phyloP scores from a whole-genome alignment of 1,139 yeast species.

The Blastobotrys serpentis region DNA sequence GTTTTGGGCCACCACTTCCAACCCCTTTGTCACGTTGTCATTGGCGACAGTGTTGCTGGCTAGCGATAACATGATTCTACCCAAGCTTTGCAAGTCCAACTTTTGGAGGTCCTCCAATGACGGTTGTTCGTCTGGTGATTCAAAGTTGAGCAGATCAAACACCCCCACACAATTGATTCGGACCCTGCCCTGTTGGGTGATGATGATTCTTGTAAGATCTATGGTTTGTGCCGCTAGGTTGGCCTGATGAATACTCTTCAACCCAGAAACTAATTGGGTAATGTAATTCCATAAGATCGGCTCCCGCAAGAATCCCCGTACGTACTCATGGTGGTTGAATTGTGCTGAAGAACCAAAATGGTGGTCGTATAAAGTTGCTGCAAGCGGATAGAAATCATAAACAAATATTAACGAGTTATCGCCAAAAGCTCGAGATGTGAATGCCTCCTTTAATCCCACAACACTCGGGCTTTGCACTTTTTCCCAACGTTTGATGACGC shows the following conservation, averaged over 20 bases:
- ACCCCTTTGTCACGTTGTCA: constrained; percentile 17
- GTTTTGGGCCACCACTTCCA: constrained; percentile 13
- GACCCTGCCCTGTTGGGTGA: constrained; percentile 68
- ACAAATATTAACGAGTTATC: constrained; percentile 60
- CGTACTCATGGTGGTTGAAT: constrained; percentile 21
- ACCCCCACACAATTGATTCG: constrained; percentile 72
- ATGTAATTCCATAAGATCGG: constrained; percentile 67
- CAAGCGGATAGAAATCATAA: constrained; percentile 67
- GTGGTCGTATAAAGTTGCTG: constrained; percentile 56
- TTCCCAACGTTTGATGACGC: constrained; percentile 53
- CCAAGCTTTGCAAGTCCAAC: constrained; percentile 57
- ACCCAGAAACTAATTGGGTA: constrained; percentile 69
- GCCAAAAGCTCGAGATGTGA: constrained; percentile 84
- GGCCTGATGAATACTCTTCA: constrained; percentile 59
- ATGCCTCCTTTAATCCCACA: constrained; percentile 73
- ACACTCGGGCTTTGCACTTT: constrained; percentile 53
- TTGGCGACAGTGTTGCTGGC: constrained; percentile 40
- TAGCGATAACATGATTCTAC: constrained; percentile 57
- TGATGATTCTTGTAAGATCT: constrained; percentile 66
- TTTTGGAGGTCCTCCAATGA: constrained; percentile 44
- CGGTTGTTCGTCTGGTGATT: constrained; percentile 27
- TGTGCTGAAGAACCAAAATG: constrained; percentile 42
- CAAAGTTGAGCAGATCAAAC: constrained; percentile 59
- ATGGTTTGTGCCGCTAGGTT: constrained; percentile 64
- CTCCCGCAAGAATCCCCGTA: constrained; percentile 35